Base-by-base conservation (phyloP, 345 rosid species). In the Syzygium grande region DNA sequence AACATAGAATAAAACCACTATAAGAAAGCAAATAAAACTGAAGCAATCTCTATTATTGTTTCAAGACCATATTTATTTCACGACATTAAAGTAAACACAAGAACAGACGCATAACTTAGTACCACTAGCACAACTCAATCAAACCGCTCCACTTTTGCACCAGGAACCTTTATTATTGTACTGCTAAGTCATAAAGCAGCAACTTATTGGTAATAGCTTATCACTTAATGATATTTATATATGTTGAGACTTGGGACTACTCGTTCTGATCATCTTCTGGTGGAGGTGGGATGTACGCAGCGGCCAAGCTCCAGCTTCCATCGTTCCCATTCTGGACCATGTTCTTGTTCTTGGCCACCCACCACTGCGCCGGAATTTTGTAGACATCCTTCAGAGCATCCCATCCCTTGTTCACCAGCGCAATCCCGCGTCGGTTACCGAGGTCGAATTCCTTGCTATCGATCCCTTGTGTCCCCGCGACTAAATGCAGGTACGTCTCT, bases 401-500 rank as follows among this genome's bases (percentile, higher is more conserved):
- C 5, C 84, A 65, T 3, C 89, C 6, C 90, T 93, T 95, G 85
- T 97, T 97, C 51, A 90, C 90, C 51, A 96, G 90, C 17, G 93
- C 92, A 51, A 94, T 86, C 29, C 91, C 95, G 4, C 97, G 91
- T 86, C 89, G 58, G 51, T 91, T 90, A 43, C 91, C 93, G 85
- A 96, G 88, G 11, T 88, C 89, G 84, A 97, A 97, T 13, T 89
- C 84, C 25, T 92, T 93, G 85, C 83, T 59, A 59, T 61, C 59
- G 38, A 89, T 86, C 49, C 98, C 98, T 86, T 94, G 95, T 11
- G 95, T 93, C 9, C 97, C 98, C 3, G 96, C 98, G 25, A 95
- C 93, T 27, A 98, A 95, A 59, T 96, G 99, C 84, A 96, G 86
- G 86, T 91, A 94, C 17, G 34, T 88, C 88, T 97, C 98, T 87